Evolutionary conservation across 2,329 filamentous ascomycete species (phyloP), one percentile per base, ranked within the genome.

Genomic region (Zymoseptoria brevis): DNA sequence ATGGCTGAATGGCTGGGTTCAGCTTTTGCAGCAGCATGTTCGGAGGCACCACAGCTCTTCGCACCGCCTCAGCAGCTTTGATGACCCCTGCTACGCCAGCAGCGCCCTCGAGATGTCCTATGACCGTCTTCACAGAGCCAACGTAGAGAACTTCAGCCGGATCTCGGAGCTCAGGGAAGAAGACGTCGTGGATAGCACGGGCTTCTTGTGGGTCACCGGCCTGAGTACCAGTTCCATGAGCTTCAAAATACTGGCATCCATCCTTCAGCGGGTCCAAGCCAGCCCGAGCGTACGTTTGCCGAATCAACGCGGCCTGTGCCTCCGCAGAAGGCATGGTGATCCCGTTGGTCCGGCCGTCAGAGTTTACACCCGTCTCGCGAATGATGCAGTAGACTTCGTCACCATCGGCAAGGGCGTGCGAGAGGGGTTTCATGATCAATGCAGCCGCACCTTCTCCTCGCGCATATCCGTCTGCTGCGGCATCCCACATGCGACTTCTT

Each of bases 361-460:
- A 67, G 30, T 75, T 75, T 3, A 71, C 58, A 4, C 68, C 72
- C 0, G 72, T 74, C 26, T 69, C 72, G 0, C 70, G 67, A 16
- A 76, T 68, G 5, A 75, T 64, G 50, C 72, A 73, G 35, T 77
- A 73, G 26, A 81, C 76, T 3, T 72, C 64, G 60, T 81, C 78
- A 0, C 75, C 75, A 63, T 80, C 75, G 0, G 59, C 68, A 3
- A 85, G 57, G 0, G 83, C 83, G 1, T 74, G 68, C 4, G 67
- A 70, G 1, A 85, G 65, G 1, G 68, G 72, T 66, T 85, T 85
- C 0, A 86, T 62, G 0, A 84, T 69, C 0, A 85, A 62, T 0
- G 74, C 71, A 1, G 77, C 76, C 7, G 82, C 69, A 0, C 81
- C 82, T 55, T 85, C 83, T n/a, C 80, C 80, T 0, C 81, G 75